A percentile compares a stretch with the other conserved stretches of the same genome.
Evolutionary conservation across 352 stramenopile species (phyloP).

Genomic region (Pythium scleroteichum): DNA sequence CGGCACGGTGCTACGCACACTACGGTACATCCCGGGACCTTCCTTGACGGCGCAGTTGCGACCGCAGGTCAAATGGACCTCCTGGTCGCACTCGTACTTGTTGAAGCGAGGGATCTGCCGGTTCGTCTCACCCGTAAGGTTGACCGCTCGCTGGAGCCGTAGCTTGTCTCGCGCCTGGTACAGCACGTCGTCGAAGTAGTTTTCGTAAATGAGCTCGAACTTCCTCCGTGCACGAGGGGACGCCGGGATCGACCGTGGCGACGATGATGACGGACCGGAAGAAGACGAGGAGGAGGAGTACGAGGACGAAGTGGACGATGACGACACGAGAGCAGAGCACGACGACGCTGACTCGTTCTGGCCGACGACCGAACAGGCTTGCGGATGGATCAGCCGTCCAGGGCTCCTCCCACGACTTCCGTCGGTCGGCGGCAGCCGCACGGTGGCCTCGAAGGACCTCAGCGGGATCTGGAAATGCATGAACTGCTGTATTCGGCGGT

Average conservation of each 20-base stretch:
- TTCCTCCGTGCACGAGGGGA: constrained; percentile 70
- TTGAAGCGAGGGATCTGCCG: constrained; percentile 78
- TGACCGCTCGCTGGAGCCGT: constrained; percentile 69
- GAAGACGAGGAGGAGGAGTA: constrained; percentile 11
- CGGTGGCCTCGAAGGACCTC: constrained; percentile 82
- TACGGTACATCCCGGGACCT: constrained; percentile 74
- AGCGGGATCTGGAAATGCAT: constrained; percentile 89
- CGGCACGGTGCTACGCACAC: constrained; percentile 62
- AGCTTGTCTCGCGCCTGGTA: constrained; percentile 81
- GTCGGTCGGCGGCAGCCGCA: constrained; percentile 59
- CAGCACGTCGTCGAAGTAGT: constrained; percentile 83
- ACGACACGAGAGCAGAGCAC: neutral
- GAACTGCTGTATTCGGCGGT: constrained; percentile 83
- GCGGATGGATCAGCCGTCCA: neutral
- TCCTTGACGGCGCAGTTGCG: constrained; percentile 83
- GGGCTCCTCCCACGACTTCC: constrained; percentile 12
- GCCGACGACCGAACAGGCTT: neutral
- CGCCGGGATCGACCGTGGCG: constrained; percentile 82
- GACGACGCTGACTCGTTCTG: neutral
- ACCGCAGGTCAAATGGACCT: constrained; percentile 85
- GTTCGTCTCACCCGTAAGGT: constrained; percentile 56
- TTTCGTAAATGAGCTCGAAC: constrained; percentile 76
- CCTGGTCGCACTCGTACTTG: constrained; percentile 73
- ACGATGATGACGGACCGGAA: constrained; percentile 41
- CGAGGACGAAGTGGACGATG: constrained; percentile 1